Percentiles rank a stretch among this genome's conserved stretches.
Conservation (phyloP, 1,284 basidiomycete species). For the Trichosporon sp. region DNA sequence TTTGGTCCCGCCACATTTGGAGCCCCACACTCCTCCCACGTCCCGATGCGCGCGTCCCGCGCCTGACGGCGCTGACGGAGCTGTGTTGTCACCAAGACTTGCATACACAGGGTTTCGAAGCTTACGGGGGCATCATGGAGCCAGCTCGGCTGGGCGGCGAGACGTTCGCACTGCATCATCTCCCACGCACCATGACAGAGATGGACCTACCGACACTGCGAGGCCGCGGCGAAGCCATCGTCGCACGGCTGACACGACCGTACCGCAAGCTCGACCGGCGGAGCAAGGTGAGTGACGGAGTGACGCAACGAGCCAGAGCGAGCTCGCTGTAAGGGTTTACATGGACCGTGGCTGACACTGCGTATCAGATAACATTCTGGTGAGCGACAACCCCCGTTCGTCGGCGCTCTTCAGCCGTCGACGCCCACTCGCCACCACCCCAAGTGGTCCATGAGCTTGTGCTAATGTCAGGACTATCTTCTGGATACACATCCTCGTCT, state of each 20-base stretch:
- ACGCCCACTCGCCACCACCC: neutral
- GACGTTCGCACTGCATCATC: neutral
- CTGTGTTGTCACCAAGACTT: neutral
- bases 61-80: neutral
- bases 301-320: too few species aligned
- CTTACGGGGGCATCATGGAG: neutral
- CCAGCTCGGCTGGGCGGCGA: neutral
- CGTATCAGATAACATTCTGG: conserved; percentile 27
- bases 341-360: conserved; percentile 1
- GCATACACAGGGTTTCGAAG: neutral
- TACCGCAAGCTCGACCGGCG: conserved; percentile 30
- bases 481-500: conserved; percentile 23
- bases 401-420: neutral
- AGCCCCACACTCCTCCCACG: neutral
- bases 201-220: conserved; percentile 4
- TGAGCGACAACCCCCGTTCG: conserved; percentile 7
- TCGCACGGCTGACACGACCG: neutral
- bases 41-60: neutral
- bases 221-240: neutral
- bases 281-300: conserved; percentile 27
- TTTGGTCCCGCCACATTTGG: neutral
- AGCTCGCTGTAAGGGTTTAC: neutral
- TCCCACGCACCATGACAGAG: neutral
- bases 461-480: conserved; percentile 22
- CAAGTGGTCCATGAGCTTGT: neutral